A percentile compares a stretch with the other conserved stretches of the same genome.
Conservation (phyloP, 2,329 filamentous ascomycete genomes). For the Arthrobotrys entomopaga region DNA sequence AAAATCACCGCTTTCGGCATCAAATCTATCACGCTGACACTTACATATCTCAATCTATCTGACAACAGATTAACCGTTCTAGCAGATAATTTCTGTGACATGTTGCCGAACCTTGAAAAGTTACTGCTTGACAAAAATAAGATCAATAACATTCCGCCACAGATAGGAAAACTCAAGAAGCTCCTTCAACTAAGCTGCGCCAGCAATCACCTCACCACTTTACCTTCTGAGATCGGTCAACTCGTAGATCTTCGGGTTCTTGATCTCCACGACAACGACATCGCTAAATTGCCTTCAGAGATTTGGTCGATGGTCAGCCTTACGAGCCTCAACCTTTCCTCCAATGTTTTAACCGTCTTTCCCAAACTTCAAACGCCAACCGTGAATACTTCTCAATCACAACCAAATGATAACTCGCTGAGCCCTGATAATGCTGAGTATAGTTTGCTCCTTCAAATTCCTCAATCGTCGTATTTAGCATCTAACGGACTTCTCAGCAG, state of each 20-base stretch:
- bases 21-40: slow-evolving; percentile 76
- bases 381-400: slow-evolving; percentile 70
- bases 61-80: slow-evolving; percentile 91
- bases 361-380: slow-evolving; percentile 74
- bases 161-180: slow-evolving; percentile 83
- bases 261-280: slow-evolving; percentile 92
- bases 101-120: slow-evolving; percentile 85
- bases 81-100: slow-evolving; percentile 84
- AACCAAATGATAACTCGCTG: slow-evolving; percentile 63
- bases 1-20: slow-evolving; percentile 95
- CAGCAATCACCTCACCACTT: slow-evolving; percentile 83
- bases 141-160: slow-evolving; percentile 85
- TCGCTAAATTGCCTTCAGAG: slow-evolving; percentile 86
- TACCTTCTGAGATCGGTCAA: slow-evolving; percentile 88
- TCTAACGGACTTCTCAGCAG: slow-evolving; percentile 80
- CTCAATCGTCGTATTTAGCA: slow-evolving; percentile 75
- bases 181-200: slow-evolving; percentile 94
- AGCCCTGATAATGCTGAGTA: slow-evolving; percentile 58
- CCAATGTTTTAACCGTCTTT: slow-evolving; percentile 89
- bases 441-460: slow-evolving; percentile 27
- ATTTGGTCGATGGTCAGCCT: slow-evolving; percentile 95
- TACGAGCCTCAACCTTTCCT: slow-evolving; percentile 92
- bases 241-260: slow-evolving; percentile 84
- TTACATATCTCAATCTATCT: slow-evolving; percentile 88
- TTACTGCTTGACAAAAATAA: slow-evolving; percentile 94